Conservation (phyloP, 2,329 filamentous ascomycete genomes). For the Fusarium sp. region DNA sequence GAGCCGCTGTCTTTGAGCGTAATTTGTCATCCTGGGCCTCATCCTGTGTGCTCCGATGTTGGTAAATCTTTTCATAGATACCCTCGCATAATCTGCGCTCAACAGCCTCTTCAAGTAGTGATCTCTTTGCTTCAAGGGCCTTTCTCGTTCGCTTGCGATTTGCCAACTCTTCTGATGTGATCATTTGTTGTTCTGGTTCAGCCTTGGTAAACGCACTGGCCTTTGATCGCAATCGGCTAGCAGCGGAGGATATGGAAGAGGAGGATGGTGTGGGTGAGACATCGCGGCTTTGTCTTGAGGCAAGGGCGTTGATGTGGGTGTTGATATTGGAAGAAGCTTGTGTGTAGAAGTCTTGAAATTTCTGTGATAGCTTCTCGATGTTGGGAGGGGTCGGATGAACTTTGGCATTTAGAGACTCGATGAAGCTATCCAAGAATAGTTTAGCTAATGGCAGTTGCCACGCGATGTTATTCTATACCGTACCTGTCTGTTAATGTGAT, state of each 20-base stretch:
- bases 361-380: slow-evolving; percentile 83
- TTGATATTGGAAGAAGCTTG: slow-evolving; percentile 84
- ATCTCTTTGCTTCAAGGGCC: slow-evolving; percentile 81
- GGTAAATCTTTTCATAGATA: slow-evolving; percentile 89
- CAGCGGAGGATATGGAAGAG: slow-evolving; percentile 69
- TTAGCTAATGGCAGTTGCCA: slow-evolving; percentile 19
- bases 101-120: slow-evolving; percentile 88
- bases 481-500: slow-evolving; percentile 90
- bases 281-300: slow-evolving; percentile 79
- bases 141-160: slow-evolving; percentile 83
- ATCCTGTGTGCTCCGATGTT: slow-evolving; percentile 91
- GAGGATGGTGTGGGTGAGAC: slow-evolving; percentile 67
- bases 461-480: slow-evolving; percentile 24
- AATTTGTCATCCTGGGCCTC: slow-evolving; percentile 96
- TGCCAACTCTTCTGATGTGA: slow-evolving; percentile 86
- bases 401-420: slow-evolving; percentile 89
- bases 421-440: slow-evolving; percentile 72
- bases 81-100: slow-evolving; percentile 88
- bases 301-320: slow-evolving; percentile 86
- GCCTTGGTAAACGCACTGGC: slow-evolving; percentile 66
- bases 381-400: slow-evolving; percentile 86
- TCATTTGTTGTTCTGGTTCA: slow-evolving; percentile 81
- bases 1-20: slow-evolving; percentile 90
- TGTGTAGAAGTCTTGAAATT: slow-evolving; percentile 95
- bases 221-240: slow-evolving; percentile 69